Evolutionary conservation across 495 filamentous ascomycete genomes (phyloP).

Genomic region (Neurospora cerealis): DNA sequence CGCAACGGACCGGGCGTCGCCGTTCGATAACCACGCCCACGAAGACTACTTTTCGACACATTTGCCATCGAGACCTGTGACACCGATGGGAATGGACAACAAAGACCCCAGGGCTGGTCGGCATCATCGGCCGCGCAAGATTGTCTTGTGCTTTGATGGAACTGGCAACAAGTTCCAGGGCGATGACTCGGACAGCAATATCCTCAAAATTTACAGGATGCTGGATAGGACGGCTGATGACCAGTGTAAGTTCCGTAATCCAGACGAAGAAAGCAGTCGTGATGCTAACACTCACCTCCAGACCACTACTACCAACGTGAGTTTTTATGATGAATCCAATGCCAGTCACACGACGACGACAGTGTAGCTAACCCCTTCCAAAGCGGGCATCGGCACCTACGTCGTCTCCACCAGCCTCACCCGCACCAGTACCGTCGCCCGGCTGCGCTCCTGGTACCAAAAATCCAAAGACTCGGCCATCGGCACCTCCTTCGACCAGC

Average conservation of each 20-base stretch:
- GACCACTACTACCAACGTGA: slow-evolving; percentile 62
- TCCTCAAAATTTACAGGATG: slow-evolving; percentile 75
- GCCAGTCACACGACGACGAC: background rate
- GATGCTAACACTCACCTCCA: slow-evolving; percentile 12
- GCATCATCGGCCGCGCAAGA: slow-evolving; percentile 25
- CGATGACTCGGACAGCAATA: slow-evolving; percentile 75
- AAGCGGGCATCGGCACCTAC: slow-evolving; percentile 78
- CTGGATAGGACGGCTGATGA: slow-evolving; percentile 42
- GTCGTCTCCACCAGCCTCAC: slow-evolving; percentile 57
- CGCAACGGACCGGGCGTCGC: background rate
- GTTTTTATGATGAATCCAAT: slow-evolving; percentile 5
- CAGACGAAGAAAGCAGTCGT: too few species aligned
- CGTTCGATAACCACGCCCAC: background rate
- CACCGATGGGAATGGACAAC: slow-evolving; percentile 3
- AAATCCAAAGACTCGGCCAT: slow-evolving; percentile 82
- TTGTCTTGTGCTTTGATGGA: slow-evolving; percentile 83
- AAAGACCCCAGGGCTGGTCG: background rate
- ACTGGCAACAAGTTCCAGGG: slow-evolving; percentile 83
- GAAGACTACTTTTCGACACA: slow-evolving; percentile 19
- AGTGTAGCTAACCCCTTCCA: slow-evolving; percentile 23
- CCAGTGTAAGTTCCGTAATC: slow-evolving; percentile 32
- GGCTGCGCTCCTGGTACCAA: slow-evolving; percentile 62
- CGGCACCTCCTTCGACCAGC: slow-evolving; percentile 73
- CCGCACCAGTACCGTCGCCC: slow-evolving; percentile 52
- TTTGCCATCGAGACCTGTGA: slow-evolving; percentile 13